Percentiles rank a stretch among this genome's conserved stretches.
Conservation (phyloP, 805 yeast species). For the Kluyveromyces wickerhamii region DNA sequence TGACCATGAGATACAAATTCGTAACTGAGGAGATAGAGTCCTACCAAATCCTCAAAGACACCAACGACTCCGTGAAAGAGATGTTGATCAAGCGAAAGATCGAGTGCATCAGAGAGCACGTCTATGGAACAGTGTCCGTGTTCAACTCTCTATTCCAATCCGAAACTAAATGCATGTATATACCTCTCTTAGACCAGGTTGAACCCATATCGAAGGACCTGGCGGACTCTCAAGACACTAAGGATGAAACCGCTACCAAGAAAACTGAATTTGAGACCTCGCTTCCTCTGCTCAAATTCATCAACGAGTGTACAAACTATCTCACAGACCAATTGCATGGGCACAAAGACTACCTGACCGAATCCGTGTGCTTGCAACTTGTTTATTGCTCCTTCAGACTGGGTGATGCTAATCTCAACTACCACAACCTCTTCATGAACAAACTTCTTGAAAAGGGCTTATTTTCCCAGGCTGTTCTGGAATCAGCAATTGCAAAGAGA, state of each 20-base stretch:
- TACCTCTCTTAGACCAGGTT: conserved; percentile 18
- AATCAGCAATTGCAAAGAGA: conserved; percentile 25
- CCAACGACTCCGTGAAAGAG: conserved; percentile 19
- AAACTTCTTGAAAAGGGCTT: conserved; percentile 19
- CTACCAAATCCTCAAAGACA: conserved; percentile 14
- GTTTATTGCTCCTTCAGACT: conserved; percentile 86
- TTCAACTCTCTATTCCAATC: conserved; percentile 17
- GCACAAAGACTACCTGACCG: conserved; percentile 36
- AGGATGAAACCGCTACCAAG: too few relatives aligned
- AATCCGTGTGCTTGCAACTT: conserved; percentile 71
- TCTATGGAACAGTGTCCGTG: conserved; percentile 23
- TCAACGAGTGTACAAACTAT: conserved; percentile 27
- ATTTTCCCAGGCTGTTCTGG: conserved; percentile 18
- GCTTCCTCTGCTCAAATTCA: conserved; percentile 29
- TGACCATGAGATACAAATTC: conserved; percentile 62
- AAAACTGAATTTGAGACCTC: conserved; percentile 13
- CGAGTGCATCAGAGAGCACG: conserved; percentile 74
- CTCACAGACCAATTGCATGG: conserved; percentile 22
- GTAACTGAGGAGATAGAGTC: conserved; percentile 53
- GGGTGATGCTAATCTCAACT: conserved; percentile 34
- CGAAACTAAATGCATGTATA: conserved; percentile 5
- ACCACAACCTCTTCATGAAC: conserved; percentile 26
- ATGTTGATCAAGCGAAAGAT: conserved; percentile 57
- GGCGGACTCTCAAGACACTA: conserved; percentile 1
- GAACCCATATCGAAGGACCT: conserved; percentile 3